These are phyloP conservation scores for Penicillium tannophilum DNA, from an alignment of 495 filamentous ascomycete genomes.

Conservation along the genomic window DNA sequence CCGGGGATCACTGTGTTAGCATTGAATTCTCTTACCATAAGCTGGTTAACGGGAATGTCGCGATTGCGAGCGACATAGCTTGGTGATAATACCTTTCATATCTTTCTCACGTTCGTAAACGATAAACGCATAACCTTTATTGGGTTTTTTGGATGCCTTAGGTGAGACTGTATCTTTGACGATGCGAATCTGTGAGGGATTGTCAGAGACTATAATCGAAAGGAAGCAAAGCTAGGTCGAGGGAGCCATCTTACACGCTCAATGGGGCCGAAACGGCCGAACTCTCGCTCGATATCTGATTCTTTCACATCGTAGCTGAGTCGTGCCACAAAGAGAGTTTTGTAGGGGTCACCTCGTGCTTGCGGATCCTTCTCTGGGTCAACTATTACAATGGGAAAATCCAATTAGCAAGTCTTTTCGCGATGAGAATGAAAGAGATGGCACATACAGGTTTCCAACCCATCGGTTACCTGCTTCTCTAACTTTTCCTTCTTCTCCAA, in stretches of 20 bases:
- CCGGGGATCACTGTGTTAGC: conserved; percentile 35
- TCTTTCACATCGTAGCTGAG: conserved; percentile 87
- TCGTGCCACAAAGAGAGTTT: conserved; percentile 88
- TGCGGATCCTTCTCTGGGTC: conserved; percentile 73
- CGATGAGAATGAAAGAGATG: conserved; percentile 8
- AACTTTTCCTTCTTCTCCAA: conserved; percentile 71
- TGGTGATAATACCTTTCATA: conserved; percentile 86
- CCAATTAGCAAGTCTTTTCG: conserved; percentile 10
- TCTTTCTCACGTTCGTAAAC: conserved; percentile 97
- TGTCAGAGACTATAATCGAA: conserved; percentile 13
- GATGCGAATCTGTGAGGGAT: conserved; percentile 75
- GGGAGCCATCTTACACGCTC: conserved; percentile 64
- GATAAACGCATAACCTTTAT: conserved; percentile 93
- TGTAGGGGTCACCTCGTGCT: conserved; percentile 90
- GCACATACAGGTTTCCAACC: conserved; percentile 66
- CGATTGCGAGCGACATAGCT: conserved; percentile 10
- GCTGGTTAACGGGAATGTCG: not conserved
- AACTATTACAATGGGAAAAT: conserved; percentile 42
- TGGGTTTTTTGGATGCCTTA: conserved; percentile 79
- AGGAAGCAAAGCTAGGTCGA: not conserved
- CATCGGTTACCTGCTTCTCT: conserved; percentile 66
- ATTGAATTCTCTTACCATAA: conserved; percentile 29
- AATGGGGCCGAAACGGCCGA: conserved; percentile 91
- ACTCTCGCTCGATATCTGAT: conserved; percentile 90
- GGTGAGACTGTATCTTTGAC: conserved; percentile 67